Conservation (phyloP, 2,329 filamentous ascomycete genomes). For the Epichloe gansuensis region DNA sequence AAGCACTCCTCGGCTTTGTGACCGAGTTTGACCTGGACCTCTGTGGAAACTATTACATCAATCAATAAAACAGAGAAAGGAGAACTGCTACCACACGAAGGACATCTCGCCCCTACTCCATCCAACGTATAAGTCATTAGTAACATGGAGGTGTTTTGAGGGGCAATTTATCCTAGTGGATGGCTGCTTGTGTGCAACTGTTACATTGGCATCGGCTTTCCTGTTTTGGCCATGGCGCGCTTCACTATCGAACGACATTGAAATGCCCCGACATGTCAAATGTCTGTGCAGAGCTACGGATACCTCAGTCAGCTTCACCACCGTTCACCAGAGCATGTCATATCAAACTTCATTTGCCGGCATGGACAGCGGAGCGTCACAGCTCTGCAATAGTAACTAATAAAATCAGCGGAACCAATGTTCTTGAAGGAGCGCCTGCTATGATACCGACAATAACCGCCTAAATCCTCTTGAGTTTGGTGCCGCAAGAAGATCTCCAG, state of each 20-base stretch:
- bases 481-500: neutral
- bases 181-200: neutral
- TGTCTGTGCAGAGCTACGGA: neutral
- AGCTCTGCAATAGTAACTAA: too few species aligned
- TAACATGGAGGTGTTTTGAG: neutral
- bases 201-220: slow-evolving; percentile 3
- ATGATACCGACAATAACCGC: too few species aligned
- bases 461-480: neutral
- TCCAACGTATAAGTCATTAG: neutral
- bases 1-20: neutral
- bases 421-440: too few species aligned
- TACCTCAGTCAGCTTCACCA: neutral
- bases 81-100: neutral
- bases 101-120: neutral
- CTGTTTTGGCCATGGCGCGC: neutral
- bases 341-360: neutral
- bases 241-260: neutral
- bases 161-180: neutral
- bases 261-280: neutral
- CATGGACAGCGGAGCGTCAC: too few species aligned
- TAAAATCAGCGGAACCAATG: too few species aligned
- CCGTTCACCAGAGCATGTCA: too few species aligned
- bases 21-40: neutral
- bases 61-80: too few species aligned
- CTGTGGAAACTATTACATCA: neutral